Evolutionary conservation across 352 stramenopile genomes (phyloP).

Genomic region (Globisporangium uncinulatum): DNA sequence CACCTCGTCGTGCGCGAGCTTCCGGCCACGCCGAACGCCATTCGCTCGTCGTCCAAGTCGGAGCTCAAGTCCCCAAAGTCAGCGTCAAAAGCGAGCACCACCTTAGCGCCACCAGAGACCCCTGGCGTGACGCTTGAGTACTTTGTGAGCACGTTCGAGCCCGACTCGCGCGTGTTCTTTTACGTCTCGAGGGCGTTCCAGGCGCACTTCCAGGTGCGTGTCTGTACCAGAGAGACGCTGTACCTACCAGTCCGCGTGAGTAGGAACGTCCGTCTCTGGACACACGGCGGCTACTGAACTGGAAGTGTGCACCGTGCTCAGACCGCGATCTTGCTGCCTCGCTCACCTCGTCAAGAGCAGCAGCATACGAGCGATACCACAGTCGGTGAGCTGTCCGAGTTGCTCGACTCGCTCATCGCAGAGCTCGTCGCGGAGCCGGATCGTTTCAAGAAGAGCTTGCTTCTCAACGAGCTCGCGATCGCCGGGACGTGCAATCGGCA

Average conservation of each 20-base stretch:
- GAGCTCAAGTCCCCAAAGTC: not conserved
- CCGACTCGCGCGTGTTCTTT: conserved; percentile 49
- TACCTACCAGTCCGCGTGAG: not conserved
- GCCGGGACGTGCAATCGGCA: conserved; percentile 22
- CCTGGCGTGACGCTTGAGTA: conserved; percentile 9
- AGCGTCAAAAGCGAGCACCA: not conserved
- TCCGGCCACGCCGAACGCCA: conserved; percentile 4
- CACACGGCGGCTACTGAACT: not conserved
- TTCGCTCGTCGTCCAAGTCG: not conserved
- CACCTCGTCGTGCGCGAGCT: conserved; percentile 19
- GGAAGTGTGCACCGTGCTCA: not conserved
- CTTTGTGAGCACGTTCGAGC: conserved; percentile 63
- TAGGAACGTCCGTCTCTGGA: not conserved
- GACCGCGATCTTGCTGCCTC: conserved; percentile 7
- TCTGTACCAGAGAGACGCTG: no score
- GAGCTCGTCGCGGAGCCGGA: conserved; percentile 21
- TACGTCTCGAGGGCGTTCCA: conserved; percentile 31
- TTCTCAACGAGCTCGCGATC: conserved; percentile 43
- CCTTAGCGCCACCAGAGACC: not conserved
- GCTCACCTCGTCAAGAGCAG: conserved; percentile 3
- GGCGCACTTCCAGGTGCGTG: conserved; percentile 41
- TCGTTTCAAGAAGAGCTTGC: conserved; percentile 13
- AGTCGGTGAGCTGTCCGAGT: conserved; percentile 16
- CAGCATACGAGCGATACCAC: conserved; percentile 5
- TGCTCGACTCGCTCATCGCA: conserved; percentile 29